These are phyloP conservation scores for Firmiana major DNA, from an alignment of 345 rosid genomes.

Conservation along the genomic window DNA sequence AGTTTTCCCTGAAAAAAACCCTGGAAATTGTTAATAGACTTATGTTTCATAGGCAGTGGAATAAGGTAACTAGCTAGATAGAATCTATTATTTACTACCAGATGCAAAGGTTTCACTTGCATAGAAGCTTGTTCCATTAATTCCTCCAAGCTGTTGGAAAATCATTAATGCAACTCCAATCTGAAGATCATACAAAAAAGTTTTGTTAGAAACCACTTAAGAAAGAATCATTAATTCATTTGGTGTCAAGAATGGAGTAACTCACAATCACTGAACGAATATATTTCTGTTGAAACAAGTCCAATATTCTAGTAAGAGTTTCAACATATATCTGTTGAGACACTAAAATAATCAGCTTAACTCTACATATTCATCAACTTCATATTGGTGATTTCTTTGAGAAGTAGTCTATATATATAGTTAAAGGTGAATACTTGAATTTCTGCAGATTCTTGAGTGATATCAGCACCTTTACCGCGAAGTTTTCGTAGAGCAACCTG, in stretches of 20 bases:
- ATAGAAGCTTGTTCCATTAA: conserved; percentile 79
- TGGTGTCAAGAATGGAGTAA: not conserved
- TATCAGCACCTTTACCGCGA: conserved; percentile 61
- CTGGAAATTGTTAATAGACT: conserved; percentile 34
- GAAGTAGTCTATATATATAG: not conserved
- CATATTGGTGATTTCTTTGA: not conserved
- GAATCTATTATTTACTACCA: conserved; percentile 50
- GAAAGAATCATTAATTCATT: not conserved
- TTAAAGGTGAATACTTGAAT: conserved; percentile 44
- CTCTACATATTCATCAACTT: not conserved
- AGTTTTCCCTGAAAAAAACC: conserved; percentile 59
- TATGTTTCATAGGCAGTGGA: not conserved
- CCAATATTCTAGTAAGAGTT: conserved; percentile 51
- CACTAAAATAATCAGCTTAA: conserved; percentile 3
- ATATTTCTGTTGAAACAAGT: conserved; percentile 59
- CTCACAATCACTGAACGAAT: conserved; percentile 67
- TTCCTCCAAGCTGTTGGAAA: conserved; percentile 80
- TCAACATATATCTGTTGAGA: conserved; percentile 40
- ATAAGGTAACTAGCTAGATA: not conserved
- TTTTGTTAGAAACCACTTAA: not conserved
- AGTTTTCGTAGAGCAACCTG: conserved; percentile 53
- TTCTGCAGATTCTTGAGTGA: conserved; percentile 64
- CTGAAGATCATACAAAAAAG: conserved; percentile 31
- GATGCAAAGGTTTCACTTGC: conserved; percentile 81
- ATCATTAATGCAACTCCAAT: conserved; percentile 86